These are phyloP conservation scores for Kodamaea kaohsiungensis DNA, from an alignment of 805 yeast genomes.

Conservation along the genomic window DNA sequence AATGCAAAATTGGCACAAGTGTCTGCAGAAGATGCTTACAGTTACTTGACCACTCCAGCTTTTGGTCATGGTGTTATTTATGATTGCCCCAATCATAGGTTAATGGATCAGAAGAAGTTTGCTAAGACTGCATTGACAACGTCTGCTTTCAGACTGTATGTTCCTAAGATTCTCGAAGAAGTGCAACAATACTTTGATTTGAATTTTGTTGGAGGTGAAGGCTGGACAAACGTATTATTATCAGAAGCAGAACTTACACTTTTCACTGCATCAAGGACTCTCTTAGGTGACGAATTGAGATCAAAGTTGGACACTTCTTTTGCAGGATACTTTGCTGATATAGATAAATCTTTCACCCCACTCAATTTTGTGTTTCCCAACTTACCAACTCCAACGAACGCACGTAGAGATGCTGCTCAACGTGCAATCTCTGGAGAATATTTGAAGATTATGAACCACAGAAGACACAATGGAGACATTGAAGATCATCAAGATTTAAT, in stretches of 20 bases:
- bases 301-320: constrained; percentile 75
- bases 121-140: constrained; percentile 86
- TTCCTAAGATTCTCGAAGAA: constrained; percentile 84
- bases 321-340: constrained; percentile 82
- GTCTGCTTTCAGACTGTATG: constrained; percentile 80
- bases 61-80: constrained; percentile 96
- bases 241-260: constrained; percentile 94
- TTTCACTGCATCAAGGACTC: constrained; percentile 89
- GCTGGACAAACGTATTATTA: constrained; percentile 66
- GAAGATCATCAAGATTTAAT: constrained; percentile 57
- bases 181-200: constrained; percentile 59
- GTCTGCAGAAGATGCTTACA: constrained; percentile 93
- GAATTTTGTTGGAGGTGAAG: constrained; percentile 38
- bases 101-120: constrained; percentile 98
- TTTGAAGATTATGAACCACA: constrained; percentile 65
- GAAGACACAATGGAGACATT: constrained; percentile 61
- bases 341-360: constrained; percentile 96
- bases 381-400: constrained; percentile 82
- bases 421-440: constrained; percentile 75
- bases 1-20: constrained; percentile 88
- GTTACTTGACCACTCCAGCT: constrained; percentile 93
- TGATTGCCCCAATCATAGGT: constrained; percentile 88
- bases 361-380: constrained; percentile 93
- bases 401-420: constrained; percentile 85
- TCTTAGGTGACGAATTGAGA: constrained; percentile 90